These are phyloP conservation scores for Urochloa ruziziensis DNA, from an alignment of 176 grass and related monocot species.

Conservation along the genomic window DNA sequence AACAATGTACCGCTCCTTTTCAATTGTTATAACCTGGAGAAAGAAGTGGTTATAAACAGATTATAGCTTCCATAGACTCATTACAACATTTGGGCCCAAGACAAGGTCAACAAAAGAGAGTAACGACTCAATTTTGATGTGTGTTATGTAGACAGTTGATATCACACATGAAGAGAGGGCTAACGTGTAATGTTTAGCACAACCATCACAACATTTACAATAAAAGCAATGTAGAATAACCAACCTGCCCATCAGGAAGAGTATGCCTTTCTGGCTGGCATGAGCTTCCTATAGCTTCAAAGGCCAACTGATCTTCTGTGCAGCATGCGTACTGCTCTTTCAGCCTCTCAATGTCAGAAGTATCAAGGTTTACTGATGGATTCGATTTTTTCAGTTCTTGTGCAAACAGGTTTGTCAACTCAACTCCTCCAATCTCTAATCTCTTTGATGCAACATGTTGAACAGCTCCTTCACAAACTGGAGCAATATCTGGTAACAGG, in stretches of 20 bases:
- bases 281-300: constrained; percentile 59
- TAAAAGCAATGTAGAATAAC: constrained; percentile 28
- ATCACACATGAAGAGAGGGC: not conserved
- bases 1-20: constrained; percentile 74
- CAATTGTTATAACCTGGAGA: constrained; percentile 78
- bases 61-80: not conserved
- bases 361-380: constrained; percentile 71
- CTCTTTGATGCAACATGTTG: constrained; percentile 89
- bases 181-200: not conserved
- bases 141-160: not conserved
- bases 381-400: constrained; percentile 84
- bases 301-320: constrained; percentile 66
- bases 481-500: constrained; percentile 84
- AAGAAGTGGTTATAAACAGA: constrained; percentile 20
- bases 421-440: constrained; percentile 87
- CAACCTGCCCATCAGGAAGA: constrained; percentile 97
- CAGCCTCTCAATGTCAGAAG: constrained; percentile 80
- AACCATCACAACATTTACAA: not conserved
- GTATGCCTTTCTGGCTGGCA: constrained; percentile 77
- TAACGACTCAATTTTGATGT: not conserved
- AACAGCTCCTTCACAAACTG: constrained; percentile 96
- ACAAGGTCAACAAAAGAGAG: not conserved
- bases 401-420: constrained; percentile 89
- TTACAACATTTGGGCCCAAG: not conserved
- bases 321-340: constrained; percentile 91